A percentile compares a stretch with the other conserved stretches of the same genome.
Evolutionary conservation across 495 filamentous ascomycete genomes (phyloP).

Genomic region (Bathelium albidoporum): DNA sequence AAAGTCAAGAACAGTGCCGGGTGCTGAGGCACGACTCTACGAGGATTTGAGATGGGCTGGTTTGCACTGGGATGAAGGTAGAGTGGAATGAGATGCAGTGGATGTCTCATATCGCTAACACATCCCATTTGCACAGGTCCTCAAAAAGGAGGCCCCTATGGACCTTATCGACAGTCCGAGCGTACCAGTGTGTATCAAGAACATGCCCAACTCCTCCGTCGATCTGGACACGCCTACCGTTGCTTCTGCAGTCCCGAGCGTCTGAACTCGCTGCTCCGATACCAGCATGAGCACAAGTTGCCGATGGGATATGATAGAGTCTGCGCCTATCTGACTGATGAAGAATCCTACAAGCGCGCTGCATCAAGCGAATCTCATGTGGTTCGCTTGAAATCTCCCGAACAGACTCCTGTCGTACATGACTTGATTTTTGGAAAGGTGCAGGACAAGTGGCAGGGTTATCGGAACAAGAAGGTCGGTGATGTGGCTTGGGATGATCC

Average conservation of each 20-base stretch:
- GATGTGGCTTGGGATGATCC: slow-evolving; percentile 58
- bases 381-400: slow-evolving; percentile 58
- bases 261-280: slow-evolving; percentile 35
- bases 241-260: slow-evolving; percentile 81
- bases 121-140: slow-evolving; percentile 52
- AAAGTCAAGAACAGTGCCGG: slow-evolving; percentile 66
- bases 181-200: slow-evolving; percentile 61
- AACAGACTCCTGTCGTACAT: slow-evolving; percentile 47
- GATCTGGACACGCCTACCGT: slow-evolving; percentile 67
- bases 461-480: slow-evolving; percentile 32
- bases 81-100: not conserved
- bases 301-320: slow-evolving; percentile 66
- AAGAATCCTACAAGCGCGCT: slow-evolving; percentile 59
- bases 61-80: slow-evolving; percentile 89
- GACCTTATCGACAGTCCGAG: slow-evolving; percentile 84
- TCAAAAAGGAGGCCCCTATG: slow-evolving; percentile 63
- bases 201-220: slow-evolving; percentile 60
- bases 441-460: slow-evolving; percentile 38
- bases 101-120: not conserved
- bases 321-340: slow-evolving; percentile 54
- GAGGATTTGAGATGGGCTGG: slow-evolving; percentile 82
- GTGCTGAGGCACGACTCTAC: slow-evolving; percentile 64
- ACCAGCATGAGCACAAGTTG: slow-evolving; percentile 18
- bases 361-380: slow-evolving; percentile 61
- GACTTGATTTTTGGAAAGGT: slow-evolving; percentile 65